Evolutionary conservation across 116 monocot genomes (phyloP).

Genomic region (Zostera marina): DNA sequence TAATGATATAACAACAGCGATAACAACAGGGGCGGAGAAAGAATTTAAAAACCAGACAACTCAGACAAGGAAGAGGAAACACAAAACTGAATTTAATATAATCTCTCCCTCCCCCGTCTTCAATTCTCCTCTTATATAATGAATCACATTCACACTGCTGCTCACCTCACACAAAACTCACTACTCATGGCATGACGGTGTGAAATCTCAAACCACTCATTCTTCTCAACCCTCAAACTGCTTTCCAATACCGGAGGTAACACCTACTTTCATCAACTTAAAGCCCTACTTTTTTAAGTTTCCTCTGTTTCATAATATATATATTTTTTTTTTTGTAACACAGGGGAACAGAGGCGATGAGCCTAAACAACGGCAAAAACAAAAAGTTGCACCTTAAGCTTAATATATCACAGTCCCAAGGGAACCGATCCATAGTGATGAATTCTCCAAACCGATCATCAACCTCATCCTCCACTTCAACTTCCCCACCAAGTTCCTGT

Average conservation of each 20-base stretch:
- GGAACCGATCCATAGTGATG: constrained; percentile 19
- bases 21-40: neutral
- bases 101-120: constrained; percentile 2
- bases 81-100: constrained; percentile 12
- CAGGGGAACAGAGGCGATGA: constrained; percentile 14
- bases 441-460: constrained; percentile 5
- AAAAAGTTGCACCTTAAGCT: constrained; percentile 40
- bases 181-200: neutral
- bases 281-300: neutral
- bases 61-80: neutral
- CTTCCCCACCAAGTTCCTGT: constrained; percentile 63
- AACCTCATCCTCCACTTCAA: constrained; percentile 23
- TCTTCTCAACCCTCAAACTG: neutral
- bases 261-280: neutral
- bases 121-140: constrained; percentile 23
- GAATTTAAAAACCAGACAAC: constrained; percentile 1
- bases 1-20: constrained; percentile 3
- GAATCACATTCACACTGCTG: neutral
- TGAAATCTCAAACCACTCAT: no score
- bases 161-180: neutral
- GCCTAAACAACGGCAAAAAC: constrained; percentile 50
- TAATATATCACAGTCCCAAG: constrained; percentile 27
- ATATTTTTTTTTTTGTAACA: neutral
- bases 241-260: neutral
- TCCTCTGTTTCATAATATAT: neutral